Conservation (phyloP, 2,329 filamentous ascomycete species). For the Trichothecium roseum region DNA sequence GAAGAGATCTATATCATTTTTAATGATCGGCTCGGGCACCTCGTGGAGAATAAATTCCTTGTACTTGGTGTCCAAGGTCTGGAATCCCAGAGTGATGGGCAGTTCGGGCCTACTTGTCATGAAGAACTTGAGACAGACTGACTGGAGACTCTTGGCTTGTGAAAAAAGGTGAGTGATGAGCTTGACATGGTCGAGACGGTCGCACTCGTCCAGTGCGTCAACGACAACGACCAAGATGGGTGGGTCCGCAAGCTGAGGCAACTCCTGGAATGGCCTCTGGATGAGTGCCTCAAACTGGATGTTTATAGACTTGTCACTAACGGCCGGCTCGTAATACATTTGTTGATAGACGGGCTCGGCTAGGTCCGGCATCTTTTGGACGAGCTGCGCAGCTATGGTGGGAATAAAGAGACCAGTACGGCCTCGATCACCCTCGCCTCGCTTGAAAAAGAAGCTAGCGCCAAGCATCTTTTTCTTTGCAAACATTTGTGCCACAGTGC, state of each 20-base stretch:
- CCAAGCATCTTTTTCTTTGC: neutral
- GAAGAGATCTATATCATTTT: conserved; percentile 23
- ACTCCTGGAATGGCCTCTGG: neutral
- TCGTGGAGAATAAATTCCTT: conserved; percentile 23
- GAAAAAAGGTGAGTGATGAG: conserved; percentile 3
- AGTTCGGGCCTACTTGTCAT: conserved; percentile 28
- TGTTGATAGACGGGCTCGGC: neutral
- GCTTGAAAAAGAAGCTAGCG: conserved; percentile 1
- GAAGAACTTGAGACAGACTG: conserved; percentile 17
- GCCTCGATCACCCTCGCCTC: neutral
- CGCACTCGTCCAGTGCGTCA: conserved; percentile 1
- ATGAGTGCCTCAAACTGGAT: neutral
- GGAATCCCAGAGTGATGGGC: conserved; percentile 22
- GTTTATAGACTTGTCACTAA: too few species aligned
- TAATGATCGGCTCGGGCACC: conserved; percentile 14
- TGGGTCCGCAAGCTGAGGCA: neutral
- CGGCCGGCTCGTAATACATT: too few species aligned
- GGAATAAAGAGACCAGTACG: neutral
- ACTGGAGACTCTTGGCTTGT: neutral
- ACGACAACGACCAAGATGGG: neutral
- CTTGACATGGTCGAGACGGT: neutral
- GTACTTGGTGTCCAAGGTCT: conserved; percentile 14
- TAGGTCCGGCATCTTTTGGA: neutral
- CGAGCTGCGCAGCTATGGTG: neutral
- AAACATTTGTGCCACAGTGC: neutral